A percentile compares a stretch with the other conserved stretches of the same genome.
phyloP scores from a whole-genome alignment of 805 yeast species.

The Candida cerambycidarum region DNA sequence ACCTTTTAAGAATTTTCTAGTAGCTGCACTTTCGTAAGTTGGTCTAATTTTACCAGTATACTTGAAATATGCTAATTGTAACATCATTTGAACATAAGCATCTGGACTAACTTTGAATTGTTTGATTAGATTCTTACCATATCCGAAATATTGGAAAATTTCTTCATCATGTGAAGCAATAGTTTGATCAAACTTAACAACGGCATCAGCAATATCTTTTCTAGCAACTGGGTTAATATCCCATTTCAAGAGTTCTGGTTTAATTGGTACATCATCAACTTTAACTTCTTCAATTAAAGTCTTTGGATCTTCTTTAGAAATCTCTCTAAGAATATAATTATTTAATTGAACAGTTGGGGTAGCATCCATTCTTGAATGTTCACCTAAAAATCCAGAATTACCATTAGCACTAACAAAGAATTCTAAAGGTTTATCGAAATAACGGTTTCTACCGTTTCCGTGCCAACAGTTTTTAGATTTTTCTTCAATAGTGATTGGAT shows the following conservation, averaged over 20 bases:
- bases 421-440: slow-evolving; percentile 88
- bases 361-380: slow-evolving; percentile 98
- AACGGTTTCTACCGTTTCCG: slow-evolving; percentile 91
- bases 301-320: slow-evolving; percentile 47
- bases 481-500: slow-evolving; percentile 77
- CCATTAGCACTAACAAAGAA: slow-evolving; percentile 81
- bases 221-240: slow-evolving; percentile 56
- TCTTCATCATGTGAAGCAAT: slow-evolving; percentile 68
- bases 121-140: slow-evolving; percentile 86
- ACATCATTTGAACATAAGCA: slow-evolving; percentile 85
- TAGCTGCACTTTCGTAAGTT: slow-evolving; percentile 94
- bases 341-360: slow-evolving; percentile 90
- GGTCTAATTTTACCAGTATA: slow-evolving; percentile 78
- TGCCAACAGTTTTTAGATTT: slow-evolving; percentile 88
- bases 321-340: slow-evolving; percentile 63
- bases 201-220: slow-evolving; percentile 55
- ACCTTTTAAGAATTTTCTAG: slow-evolving; percentile 84
- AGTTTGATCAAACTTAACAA: slow-evolving; percentile 53
- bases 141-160: slow-evolving; percentile 77
- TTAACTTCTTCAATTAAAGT: slow-evolving; percentile 25
- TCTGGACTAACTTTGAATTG: slow-evolving; percentile 87
- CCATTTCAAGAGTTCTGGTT: slow-evolving; percentile 43
- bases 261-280: slow-evolving; percentile 10
- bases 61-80: slow-evolving; percentile 89
- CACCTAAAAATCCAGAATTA: slow-evolving; percentile 89